phyloP scores from a whole-genome alignment of 164 flowering plant genomes.

The Chimonanthus praecox region DNA sequence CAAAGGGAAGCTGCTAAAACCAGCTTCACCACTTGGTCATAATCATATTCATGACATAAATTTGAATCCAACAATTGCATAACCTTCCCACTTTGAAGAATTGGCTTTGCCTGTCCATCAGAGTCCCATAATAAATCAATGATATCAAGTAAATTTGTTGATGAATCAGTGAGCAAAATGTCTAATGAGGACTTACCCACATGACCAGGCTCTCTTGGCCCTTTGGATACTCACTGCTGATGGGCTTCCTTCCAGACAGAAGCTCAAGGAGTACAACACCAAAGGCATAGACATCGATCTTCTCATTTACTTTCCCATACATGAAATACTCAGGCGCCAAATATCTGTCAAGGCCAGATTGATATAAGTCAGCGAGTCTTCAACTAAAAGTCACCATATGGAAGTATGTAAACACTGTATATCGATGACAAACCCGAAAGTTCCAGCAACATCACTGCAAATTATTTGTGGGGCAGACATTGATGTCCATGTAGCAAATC shows the following conservation, averaged over 20 bases:
- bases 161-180: neutral
- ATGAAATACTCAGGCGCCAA: slow-evolving; percentile 98
- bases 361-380: neutral
- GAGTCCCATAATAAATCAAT: neutral
- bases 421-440: slow-evolving; percentile 72
- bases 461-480: slow-evolving; percentile 51
- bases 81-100: slow-evolving; percentile 51
- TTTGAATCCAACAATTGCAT: slow-evolving; percentile 55
- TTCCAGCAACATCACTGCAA: slow-evolving; percentile 89
- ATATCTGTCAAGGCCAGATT: slow-evolving; percentile 45
- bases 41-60: slow-evolving; percentile 43
- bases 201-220: slow-evolving; percentile 91
- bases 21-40: slow-evolving; percentile 72
- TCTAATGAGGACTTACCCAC: slow-evolving; percentile 62
- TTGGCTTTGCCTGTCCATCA: slow-evolving; percentile 62
- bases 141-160: slow-evolving; percentile 9
- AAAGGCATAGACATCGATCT: slow-evolving; percentile 87
- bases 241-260: slow-evolving; percentile 90
- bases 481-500: slow-evolving; percentile 86
- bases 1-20: slow-evolving; percentile 79
- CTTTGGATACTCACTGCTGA: slow-evolving; percentile 61
- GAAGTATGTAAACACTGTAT: neutral
- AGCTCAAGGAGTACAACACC: slow-evolving; percentile 99
- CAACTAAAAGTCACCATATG: neutral
- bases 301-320: slow-evolving; percentile 85